Conservation (phyloP, 345 rosid species). For the Aquilaria sinensis region DNA sequence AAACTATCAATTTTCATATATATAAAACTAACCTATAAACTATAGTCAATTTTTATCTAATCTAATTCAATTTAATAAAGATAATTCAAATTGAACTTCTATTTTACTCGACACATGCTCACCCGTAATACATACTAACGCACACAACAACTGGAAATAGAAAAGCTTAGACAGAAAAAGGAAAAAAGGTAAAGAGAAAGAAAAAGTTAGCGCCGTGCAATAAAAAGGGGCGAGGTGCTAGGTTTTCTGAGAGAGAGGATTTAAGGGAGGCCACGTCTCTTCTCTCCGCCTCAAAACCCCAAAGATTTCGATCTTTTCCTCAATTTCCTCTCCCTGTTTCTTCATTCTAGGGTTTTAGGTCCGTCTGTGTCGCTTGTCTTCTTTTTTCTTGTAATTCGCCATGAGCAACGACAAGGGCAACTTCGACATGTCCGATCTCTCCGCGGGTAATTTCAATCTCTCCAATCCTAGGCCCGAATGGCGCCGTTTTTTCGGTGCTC, state of each 20-base stretch:
- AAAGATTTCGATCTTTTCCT: constrained; percentile 11
- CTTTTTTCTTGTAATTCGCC: constrained; percentile 14
- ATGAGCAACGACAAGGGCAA: constrained; percentile 67
- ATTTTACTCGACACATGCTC: too few species aligned
- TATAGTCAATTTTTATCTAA: too few species aligned
- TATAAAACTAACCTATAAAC: too few species aligned
- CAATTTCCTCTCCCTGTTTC: constrained; percentile 11
- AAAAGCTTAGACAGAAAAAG: too few species aligned
- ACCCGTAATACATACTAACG: too few species aligned
- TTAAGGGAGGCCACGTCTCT: constrained; percentile 15
- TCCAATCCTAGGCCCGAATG: neutral
- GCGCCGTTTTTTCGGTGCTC: neutral
- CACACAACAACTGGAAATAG: too few species aligned
- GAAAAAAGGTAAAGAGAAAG: neutral
- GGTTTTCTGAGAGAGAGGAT: constrained; percentile 17
- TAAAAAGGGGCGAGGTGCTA: constrained; percentile 7
- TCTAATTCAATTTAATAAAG: too few species aligned
- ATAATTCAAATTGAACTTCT: too few species aligned
- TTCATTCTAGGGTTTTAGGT: constrained; percentile 54
- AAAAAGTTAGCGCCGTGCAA: neutral
- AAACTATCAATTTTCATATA: too few species aligned
- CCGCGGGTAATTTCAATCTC: constrained; percentile 34
- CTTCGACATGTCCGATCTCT: constrained; percentile 69
- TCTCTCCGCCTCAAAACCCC: constrained; percentile 19
- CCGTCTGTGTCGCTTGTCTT: constrained; percentile 3